phyloP scores from a whole-genome alignment of 495 filamentous ascomycete species.

The Pyrenula aspistea region DNA sequence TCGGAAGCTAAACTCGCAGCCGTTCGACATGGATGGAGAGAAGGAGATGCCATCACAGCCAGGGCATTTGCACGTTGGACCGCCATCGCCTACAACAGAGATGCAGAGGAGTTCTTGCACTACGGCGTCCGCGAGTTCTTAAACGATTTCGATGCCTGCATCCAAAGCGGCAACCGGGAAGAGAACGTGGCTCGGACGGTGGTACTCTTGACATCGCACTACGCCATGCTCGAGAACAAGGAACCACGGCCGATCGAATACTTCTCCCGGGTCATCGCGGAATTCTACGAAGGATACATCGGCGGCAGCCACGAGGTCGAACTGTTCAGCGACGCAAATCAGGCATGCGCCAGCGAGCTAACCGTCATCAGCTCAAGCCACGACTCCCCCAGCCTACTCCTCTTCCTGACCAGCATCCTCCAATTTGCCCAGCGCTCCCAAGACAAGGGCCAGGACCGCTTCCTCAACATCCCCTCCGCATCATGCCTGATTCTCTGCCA shows the following conservation, averaged over 20 bases:
- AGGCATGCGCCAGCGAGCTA: constrained; percentile 17
- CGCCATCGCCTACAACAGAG: constrained; percentile 14
- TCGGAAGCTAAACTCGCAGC: constrained; percentile 12
- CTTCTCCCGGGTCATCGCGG: constrained; percentile 13
- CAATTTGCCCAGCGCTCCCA: too few relatives aligned
- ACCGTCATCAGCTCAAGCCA: constrained; percentile 11
- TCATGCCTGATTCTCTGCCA: too few relatives aligned
- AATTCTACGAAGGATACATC: constrained; percentile 21
- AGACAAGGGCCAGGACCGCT: too few relatives aligned
- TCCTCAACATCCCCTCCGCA: too few relatives aligned
- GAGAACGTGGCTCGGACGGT: constrained; percentile 14
- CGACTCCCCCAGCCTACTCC: constrained; percentile 11
- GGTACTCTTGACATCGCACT: constrained; percentile 15
- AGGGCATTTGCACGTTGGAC: constrained; percentile 12
- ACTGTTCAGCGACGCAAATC: constrained; percentile 15
- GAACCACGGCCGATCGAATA: constrained; percentile 16
- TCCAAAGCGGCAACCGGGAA: constrained; percentile 12
- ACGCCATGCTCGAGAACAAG: constrained; percentile 20
- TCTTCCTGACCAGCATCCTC: too few relatives aligned
- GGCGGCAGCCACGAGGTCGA: constrained; percentile 14
- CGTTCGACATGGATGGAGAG: constrained; percentile 15
- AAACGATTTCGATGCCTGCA: constrained; percentile 16
- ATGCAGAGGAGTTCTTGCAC: constrained; percentile 15
- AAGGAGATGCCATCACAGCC: constrained; percentile 15
- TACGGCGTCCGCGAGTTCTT: constrained; percentile 16